phyloP scores from a whole-genome alignment of 2,329 filamentous ascomycete genomes.

The Aspergillus texensis region DNA sequence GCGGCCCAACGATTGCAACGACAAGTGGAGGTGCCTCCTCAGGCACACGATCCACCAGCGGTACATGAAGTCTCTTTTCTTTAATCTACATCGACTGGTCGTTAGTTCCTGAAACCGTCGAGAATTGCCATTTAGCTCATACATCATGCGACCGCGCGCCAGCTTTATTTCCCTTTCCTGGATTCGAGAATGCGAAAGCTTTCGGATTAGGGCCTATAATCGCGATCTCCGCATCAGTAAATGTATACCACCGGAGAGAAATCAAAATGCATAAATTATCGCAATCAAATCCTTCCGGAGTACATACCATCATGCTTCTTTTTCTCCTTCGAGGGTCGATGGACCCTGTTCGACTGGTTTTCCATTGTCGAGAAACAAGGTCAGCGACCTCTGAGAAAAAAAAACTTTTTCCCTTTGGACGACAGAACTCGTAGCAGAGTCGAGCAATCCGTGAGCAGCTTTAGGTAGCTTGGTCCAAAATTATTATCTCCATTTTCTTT shows the following conservation, averaged over 20 bases:
- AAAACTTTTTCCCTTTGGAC: constrained; percentile 16
- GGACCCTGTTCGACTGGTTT: constrained; percentile 80
- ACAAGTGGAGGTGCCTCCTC: constrained; percentile 93
- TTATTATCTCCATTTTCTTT: constrained; percentile 33
- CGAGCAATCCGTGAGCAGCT: constrained; percentile 16
- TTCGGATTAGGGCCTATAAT: constrained; percentile 76
- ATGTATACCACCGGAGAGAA: neutral
- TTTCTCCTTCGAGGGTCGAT: constrained; percentile 87
- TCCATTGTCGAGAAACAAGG: constrained; percentile 62
- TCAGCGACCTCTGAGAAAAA: constrained; percentile 28
- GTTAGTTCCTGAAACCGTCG: constrained; percentile 18
- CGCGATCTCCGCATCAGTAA: constrained; percentile 8
- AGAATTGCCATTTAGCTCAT: constrained; percentile 22
- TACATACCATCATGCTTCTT: constrained; percentile 68
- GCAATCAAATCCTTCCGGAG: constrained; percentile 7
- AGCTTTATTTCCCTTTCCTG: constrained; percentile 76
- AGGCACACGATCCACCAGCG: constrained; percentile 90
- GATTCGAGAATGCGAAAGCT: constrained; percentile 82
- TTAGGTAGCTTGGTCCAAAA: constrained; percentile 31
- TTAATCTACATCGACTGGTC: constrained; percentile 65
- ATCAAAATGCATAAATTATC: neutral
- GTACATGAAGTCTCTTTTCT: constrained; percentile 95
- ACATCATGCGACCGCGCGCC: constrained; percentile 60
- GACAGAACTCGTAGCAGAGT: constrained; percentile 18
- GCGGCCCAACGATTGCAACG: constrained; percentile 91